Evolutionary conservation across 768 basidiomycete genomes (phyloP), one percentile per base, ranked within the genome.

Genomic region (Saitozyma podzolica): DNA sequence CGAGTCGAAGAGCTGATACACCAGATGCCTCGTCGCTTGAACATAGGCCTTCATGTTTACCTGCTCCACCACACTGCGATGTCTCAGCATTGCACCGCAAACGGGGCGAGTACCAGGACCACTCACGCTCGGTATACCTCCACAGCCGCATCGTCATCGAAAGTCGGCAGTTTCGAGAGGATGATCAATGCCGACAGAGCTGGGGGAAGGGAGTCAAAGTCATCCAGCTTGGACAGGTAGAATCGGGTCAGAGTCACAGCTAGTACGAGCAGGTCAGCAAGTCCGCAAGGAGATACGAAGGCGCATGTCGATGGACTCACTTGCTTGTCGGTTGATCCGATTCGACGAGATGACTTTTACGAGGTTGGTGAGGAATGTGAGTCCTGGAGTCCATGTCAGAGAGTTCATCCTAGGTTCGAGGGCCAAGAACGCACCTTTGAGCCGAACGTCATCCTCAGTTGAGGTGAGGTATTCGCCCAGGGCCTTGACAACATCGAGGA

Each of bases 391-490:
- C 64, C 56, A 39, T 47, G 56, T 54, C 48, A 47, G 9, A 8
- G 19, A 13, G 40, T 39, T 51, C 13, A 47, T 13, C 20, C 20
- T 50, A 49, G 20, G 9, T 48, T 14, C 11, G 29, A 29, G 41
- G 0, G 19, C 19, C 11, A 2, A 14, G 9, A 50, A 56, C 70
- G 51, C 62, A 91, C 95, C 95, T 83, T 91, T 91, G 9, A 85
- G 85, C 39, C 95, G 84, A 10, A 89, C 78, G 5, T 83, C 82
- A 69, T 88, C 90, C 58, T 95, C 89, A 61, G 93, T 90, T 1
- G 91, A 87, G 0, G 91, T 94, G 13, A 99, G 82, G 72, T 89
- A 92, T 68, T 90, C 88, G 48, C 91, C 91, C 0, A 96, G 84
- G 29, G 87, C 86, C 74, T 91, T 92, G 42, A 98, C 91, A 19